These are phyloP conservation scores for Chlorella sorokiniana DNA, from an alignment of 139 green algal genomes.

Conservation along the genomic window DNA sequence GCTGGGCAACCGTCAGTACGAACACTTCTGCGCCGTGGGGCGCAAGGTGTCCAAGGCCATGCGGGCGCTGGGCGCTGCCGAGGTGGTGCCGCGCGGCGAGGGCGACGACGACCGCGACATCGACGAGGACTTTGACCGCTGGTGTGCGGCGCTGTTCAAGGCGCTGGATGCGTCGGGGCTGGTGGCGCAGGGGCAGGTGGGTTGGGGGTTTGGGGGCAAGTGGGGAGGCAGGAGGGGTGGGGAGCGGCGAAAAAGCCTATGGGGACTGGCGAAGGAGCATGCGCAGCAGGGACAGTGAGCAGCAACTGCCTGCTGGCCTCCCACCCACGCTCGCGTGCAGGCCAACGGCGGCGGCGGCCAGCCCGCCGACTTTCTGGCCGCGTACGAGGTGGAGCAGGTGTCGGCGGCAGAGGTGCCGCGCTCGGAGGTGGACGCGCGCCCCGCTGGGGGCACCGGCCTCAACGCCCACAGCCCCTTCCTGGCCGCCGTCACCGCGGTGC, in stretches of 20 bases:
- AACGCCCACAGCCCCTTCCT: conserved; percentile 50
- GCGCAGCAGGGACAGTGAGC: too few relatives aligned
- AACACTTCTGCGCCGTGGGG: conserved; percentile 94
- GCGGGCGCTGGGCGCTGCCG: conserved; percentile 65
- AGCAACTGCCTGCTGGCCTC: neutral
- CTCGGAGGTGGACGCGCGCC: conserved; percentile 23
- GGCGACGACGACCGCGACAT: conserved; percentile 95
- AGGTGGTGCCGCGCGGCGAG: conserved; percentile 70
- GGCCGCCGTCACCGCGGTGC: conserved; percentile 57
- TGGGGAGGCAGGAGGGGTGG: too few relatives aligned
- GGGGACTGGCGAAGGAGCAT: too few relatives aligned
- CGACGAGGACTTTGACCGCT: conserved; percentile 95
- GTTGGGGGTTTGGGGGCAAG: neutral
- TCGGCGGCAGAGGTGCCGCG: conserved; percentile 9
- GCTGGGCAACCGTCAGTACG: conserved; percentile 97
- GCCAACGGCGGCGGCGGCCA: neutral
- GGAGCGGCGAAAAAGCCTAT: too few relatives aligned
- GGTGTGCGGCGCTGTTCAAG: conserved; percentile 67
- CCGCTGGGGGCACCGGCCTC: conserved; percentile 13
- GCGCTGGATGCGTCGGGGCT: conserved; percentile 58
- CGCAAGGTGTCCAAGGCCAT: conserved; percentile 79
- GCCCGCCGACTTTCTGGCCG: conserved; percentile 31
- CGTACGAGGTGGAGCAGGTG: conserved; percentile 61
- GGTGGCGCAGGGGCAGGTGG: conserved; percentile 33
- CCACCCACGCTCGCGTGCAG: neutral